Conservation (phyloP, 106 monocot species). For the Acanthochlamys bracteata region DNA sequence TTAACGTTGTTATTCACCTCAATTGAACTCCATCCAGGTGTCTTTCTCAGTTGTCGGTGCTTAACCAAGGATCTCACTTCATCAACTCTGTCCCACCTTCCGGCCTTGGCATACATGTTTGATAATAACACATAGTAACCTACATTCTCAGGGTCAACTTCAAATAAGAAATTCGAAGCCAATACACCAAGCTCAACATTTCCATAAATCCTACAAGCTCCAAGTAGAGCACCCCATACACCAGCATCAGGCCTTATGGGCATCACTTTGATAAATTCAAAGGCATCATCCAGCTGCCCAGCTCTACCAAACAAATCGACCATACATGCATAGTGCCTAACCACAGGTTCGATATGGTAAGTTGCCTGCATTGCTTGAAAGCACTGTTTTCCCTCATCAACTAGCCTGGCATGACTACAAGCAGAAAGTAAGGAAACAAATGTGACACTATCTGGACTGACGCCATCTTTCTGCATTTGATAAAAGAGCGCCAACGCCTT, state of each 20-base stretch:
- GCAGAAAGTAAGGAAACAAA: constrained; percentile 62
- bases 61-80: constrained; percentile 39
- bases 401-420: constrained; percentile 62
- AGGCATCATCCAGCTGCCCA: constrained; percentile 51
- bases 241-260: constrained; percentile 55
- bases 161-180: constrained; percentile 37
- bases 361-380: constrained; percentile 34
- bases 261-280: constrained; percentile 55
- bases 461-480: constrained; percentile 41
- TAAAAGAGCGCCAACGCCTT: constrained; percentile 22
- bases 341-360: constrained; percentile 41
- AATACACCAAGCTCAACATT: constrained; percentile 49
- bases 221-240: constrained; percentile 78
- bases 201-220: constrained; percentile 63
- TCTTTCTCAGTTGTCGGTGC: constrained; percentile 37
- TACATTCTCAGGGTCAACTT: constrained; percentile 61
- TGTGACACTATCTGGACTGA: constrained; percentile 54
- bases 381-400: constrained; percentile 33
- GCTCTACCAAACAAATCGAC: constrained; percentile 68
- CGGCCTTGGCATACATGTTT: constrained; percentile 62
- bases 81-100: constrained; percentile 48
- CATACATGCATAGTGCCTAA: constrained; percentile 77
- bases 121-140: constrained; percentile 74
- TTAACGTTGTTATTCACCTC: constrained; percentile 42
- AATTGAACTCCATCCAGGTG: constrained; percentile 73